phyloP scores from a whole-genome alignment of 164 flowering plant species.

The Vitis rupestris region DNA sequence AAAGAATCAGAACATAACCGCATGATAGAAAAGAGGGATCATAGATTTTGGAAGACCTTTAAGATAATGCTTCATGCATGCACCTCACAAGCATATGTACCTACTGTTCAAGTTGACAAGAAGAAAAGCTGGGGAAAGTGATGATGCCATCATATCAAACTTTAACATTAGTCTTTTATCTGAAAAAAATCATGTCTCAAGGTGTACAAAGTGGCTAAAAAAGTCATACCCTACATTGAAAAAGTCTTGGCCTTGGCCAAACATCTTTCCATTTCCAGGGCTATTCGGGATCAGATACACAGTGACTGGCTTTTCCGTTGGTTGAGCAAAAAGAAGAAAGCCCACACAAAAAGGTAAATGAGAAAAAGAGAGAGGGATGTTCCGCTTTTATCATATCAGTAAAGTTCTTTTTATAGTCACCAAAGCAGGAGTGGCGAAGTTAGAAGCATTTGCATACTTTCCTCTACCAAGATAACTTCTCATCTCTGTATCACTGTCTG shows the following conservation, averaged over 20 bases:
- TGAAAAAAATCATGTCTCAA: not conserved
- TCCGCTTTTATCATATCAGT: slow-evolving; percentile 7
- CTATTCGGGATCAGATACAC: not conserved
- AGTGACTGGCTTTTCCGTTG: not conserved
- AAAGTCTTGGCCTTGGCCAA: not conserved
- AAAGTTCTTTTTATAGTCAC: not conserved
- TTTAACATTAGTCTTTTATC: too few relatives aligned
- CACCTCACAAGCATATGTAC: too few relatives aligned
- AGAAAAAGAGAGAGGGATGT: not conserved
- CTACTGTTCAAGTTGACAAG: too few relatives aligned
- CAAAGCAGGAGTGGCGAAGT: not conserved
- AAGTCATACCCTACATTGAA: not conserved
- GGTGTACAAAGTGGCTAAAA: not conserved
- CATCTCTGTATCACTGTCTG: not conserved
- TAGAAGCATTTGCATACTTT: not conserved
- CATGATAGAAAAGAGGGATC: too few relatives aligned
- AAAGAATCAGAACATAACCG: too few relatives aligned
- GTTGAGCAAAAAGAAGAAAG: not conserved
- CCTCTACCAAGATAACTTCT: not conserved
- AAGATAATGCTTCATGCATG: too few relatives aligned
- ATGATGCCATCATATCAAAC: too few relatives aligned
- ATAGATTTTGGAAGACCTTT: too few relatives aligned
- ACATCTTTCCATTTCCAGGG: not conserved
- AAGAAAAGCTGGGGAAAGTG: too few relatives aligned
- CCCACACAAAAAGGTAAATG: not conserved